Evolutionary conservation across 768 basidiomycete species (phyloP), one percentile per base, ranked within the genome.

Genomic region (Mycena kentingensis): DNA sequence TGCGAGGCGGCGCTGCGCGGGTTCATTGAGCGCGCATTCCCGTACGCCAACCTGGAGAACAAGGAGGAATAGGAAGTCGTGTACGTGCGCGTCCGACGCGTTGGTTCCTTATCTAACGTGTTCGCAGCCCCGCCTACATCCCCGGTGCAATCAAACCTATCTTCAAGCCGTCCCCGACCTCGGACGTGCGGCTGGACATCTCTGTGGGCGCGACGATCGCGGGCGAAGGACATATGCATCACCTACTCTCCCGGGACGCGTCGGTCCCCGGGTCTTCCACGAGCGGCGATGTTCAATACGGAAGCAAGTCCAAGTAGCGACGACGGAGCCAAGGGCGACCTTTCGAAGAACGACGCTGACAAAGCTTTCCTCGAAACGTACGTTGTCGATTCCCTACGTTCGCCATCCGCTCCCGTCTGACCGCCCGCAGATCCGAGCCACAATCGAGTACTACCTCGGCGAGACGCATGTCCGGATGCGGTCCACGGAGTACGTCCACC

Each of bases 101-200:
- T 32, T n/a, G 26, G 26, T 55, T 6, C 26, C 12, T 4, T n/a
- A 28, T 25, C 47, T 61, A 16, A 54, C 29, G 54, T n/a, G n/a
- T 34, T 29, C 31, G 8, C 56, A 93, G 93, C 31, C 86, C 90
- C 3, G 96, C 92, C 12, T 99, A 87, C 65, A 94, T 99, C 46
- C 97, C 95, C 10, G 97, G 97, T 1, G 96, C 98, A 3, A 95
- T 91, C 1, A 99, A 99, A 63, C 97, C 95, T 2, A 93, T 98
- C 39, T 98, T 98, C 70, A 93, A 96, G 63, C 77, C 87, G 1
- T 81, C 88, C 0, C 83, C 86, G 0, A 79, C 82, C 12, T 99
- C 96, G 97, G 97, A 99, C 68, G 74, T 99, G 7, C 75, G 98
- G 34, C 90, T 96, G 67, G 93, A 98, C 65, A 85, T 98, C 55